These are phyloP conservation scores for Colletotrichum sp. DNA, from an alignment of 2,329 filamentous ascomycete species.

Conservation along the genomic window DNA sequence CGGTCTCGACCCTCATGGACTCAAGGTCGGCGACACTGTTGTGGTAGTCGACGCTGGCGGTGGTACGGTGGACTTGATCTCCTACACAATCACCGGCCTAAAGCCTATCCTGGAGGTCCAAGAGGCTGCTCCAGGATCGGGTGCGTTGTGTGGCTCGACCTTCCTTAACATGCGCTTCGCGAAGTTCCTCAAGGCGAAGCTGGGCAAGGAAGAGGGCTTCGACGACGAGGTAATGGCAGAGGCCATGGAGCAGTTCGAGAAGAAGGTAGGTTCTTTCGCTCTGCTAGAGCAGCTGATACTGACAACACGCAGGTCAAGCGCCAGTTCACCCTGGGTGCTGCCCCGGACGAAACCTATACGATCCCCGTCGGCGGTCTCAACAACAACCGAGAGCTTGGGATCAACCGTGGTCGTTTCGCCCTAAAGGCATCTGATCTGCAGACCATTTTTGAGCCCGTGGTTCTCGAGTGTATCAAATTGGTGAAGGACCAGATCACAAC, in stretches of 20 bases:
- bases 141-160: conserved; percentile 54
- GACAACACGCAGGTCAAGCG: conserved; percentile 31
- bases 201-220: conserved; percentile 48
- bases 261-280: conserved; percentile 29
- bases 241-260: conserved; percentile 50
- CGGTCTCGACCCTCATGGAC: conserved; percentile 42
- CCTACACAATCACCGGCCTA: conserved; percentile 51
- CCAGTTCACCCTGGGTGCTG: conserved; percentile 30
- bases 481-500: conserved; percentile 49
- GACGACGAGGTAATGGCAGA: conserved; percentile 43
- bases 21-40: conserved; percentile 51
- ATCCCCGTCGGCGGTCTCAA: conserved; percentile 39
- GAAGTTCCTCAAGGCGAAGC: conserved; percentile 45
- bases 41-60: conserved; percentile 61
- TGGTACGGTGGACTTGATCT: conserved; percentile 60
- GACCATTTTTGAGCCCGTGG: conserved; percentile 48
- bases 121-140: conserved; percentile 54
- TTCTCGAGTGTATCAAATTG: conserved; percentile 46
- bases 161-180: conserved; percentile 54
- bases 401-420: conserved; percentile 39
- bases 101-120: conserved; percentile 50
- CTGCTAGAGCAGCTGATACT: conserved; percentile 22
- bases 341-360: conserved; percentile 42
- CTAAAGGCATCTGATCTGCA: conserved; percentile 43
- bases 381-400: conserved; percentile 41